Evolutionary conservation across 176 grass and related monocot species (phyloP).

Genomic region (Panicum miliaceum): DNA sequence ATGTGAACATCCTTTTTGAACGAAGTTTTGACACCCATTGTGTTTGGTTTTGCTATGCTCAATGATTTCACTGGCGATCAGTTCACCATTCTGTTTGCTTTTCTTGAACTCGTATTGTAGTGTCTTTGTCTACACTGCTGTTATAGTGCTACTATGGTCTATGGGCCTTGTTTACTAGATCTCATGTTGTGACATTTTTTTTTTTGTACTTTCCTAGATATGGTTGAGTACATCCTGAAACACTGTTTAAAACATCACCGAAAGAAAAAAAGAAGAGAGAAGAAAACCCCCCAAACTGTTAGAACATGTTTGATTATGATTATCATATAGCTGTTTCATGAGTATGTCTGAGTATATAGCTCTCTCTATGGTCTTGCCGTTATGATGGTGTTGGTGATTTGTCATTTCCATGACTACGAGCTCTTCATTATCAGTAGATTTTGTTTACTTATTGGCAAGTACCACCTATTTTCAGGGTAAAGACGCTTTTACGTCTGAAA

Average conservation of each 20-base stretch:
- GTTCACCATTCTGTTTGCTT: conserved; percentile 7
- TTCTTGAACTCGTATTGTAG: not conserved
- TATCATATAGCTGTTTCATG: not conserved
- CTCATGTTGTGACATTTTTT: not conserved
- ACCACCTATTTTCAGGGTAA: not conserved
- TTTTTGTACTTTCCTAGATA: not conserved
- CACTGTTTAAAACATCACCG: no score
- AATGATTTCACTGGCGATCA: not conserved
- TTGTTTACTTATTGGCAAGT: not conserved
- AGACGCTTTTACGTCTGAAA: not conserved
- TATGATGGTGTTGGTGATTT: not conserved
- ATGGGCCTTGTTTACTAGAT: not conserved
- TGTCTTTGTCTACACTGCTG: not conserved
- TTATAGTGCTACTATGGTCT: not conserved
- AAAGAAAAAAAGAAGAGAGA: not conserved
- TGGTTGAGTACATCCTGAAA: not conserved
- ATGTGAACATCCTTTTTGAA: not conserved
- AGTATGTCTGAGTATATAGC: not conserved
- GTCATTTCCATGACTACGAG: not conserved
- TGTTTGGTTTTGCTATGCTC: not conserved
- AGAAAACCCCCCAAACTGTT: not conserved
- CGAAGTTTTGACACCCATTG: not conserved
- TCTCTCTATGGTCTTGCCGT: not conserved
- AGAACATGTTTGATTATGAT: not conserved
- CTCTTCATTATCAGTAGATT: not conserved